phyloP scores from a whole-genome alignment of 495 filamentous ascomycete genomes.

The Neurospora hispaniola region DNA sequence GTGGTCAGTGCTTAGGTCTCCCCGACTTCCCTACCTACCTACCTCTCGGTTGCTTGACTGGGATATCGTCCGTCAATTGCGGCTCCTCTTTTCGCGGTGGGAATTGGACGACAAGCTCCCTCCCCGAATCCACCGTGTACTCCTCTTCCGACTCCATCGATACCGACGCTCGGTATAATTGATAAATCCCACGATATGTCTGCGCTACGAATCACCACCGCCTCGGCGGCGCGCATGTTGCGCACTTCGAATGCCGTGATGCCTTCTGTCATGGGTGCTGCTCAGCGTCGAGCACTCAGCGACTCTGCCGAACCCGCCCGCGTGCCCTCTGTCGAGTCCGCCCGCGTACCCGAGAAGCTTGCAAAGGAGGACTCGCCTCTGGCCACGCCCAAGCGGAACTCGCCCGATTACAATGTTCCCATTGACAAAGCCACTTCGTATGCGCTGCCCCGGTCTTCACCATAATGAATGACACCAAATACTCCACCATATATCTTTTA shows the following conservation, averaged over 20 bases:
- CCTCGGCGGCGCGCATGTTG: constrained; percentile 33
- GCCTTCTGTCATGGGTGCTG: constrained; percentile 10
- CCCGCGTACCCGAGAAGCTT: constrained; percentile 18
- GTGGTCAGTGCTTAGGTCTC: background rate
- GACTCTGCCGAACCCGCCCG: constrained; percentile 25
- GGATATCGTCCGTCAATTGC: background rate
- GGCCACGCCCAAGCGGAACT: constrained; percentile 39
- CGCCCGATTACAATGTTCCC: constrained; percentile 69
- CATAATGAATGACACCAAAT: background rate
- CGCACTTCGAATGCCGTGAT: constrained; percentile 13
- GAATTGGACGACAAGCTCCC: background rate
- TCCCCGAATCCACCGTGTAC: background rate
- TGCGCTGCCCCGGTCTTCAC: constrained; percentile 11
- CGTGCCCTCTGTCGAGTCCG: constrained; percentile 22
- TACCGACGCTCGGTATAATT: background rate
- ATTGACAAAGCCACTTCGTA: constrained; percentile 79
- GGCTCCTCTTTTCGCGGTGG: background rate
- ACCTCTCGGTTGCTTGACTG: background rate
- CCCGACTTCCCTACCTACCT: too few species aligned
- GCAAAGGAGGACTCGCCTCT: constrained; percentile 20
- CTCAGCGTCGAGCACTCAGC: constrained; percentile 25
- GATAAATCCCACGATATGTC: constrained; percentile 21
- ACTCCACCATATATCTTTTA: too few species aligned
- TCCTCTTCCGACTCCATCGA: background rate
- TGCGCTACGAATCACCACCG: constrained; percentile 26